A percentile compares a stretch with the other conserved stretches of the same genome.
Evolutionary conservation across 164 flowering plant genomes (phyloP).

Genomic region (Houttuynia cordata): DNA sequence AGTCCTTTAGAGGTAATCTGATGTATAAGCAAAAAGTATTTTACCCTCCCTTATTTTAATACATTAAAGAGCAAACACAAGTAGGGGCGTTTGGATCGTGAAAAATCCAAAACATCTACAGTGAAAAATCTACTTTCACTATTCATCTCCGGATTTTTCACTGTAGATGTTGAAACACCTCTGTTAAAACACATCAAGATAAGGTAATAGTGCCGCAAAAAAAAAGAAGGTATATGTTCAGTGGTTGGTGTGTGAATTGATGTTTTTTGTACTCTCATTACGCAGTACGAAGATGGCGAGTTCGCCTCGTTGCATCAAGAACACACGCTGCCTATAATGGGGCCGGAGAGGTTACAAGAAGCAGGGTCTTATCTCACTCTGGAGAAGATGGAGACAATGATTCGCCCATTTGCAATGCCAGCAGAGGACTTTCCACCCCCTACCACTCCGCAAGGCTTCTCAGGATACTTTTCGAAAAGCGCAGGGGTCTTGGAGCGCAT

Average conservation of each 20-base stretch:
- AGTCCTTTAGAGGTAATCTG: conserved; percentile 79
- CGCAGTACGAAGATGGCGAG: conserved; percentile 59
- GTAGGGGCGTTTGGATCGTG: no score
- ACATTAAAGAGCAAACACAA: no score
- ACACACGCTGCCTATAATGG: conserved; percentile 94
- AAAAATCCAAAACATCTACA: no score
- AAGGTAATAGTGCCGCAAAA: background rate
- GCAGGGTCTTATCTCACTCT: conserved; percentile 76
- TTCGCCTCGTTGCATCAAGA: conserved; percentile 78
- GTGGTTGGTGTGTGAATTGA: background rate
- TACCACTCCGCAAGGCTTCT: conserved; percentile 69
- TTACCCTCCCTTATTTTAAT: background rate
- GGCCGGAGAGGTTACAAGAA: conserved; percentile 97
- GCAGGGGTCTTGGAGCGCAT: conserved; percentile 86
- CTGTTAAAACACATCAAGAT: no score
- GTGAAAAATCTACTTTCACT: no score
- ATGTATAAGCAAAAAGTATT: background rate
- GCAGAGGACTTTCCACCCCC: conserved; percentile 95
- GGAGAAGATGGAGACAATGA: conserved; percentile 79
- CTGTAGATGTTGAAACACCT: no score
- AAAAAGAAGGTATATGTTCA: background rate
- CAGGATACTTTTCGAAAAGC: conserved; percentile 91
- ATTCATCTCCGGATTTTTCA: no score
- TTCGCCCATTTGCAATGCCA: conserved; percentile 95
- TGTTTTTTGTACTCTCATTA: background rate